Evolutionary conservation across 192 early-diverging fungal genomes (phyloP), one percentile per base, ranked within the genome.

Genomic region (Chytriomyces sp.): DNA sequence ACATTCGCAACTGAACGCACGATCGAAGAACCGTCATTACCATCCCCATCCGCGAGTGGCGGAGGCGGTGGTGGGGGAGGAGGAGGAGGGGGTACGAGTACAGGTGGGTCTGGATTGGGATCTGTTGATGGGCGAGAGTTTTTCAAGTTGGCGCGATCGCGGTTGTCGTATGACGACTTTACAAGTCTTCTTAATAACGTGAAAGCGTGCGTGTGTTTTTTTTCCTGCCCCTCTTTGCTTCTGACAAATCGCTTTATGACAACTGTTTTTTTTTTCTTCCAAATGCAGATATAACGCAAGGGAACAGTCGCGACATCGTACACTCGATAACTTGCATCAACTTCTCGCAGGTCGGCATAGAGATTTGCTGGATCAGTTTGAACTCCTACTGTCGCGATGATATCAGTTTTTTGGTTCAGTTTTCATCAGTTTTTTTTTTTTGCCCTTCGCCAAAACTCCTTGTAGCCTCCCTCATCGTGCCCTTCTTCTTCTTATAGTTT

Each of bases 121-220:
- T 57, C 49, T 35, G 69, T 71, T 47, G 69, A 71, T 60, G 69
- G 69, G 18, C 69, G 69, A 5, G 69, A 71, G 57, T 71, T 71
- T 48, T 71, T 71, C 69, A 71, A 71, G 35, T 20, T 57, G 8
- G 69, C 69, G 5, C 10, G 69, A 43, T 13, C 49, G 10, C 28
- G 69, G 47, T 50, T 71, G 3, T 71, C 69, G 26, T 53, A 53
- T 26, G 69, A 71, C 3, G 69, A 71, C 69, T 71, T 71, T 60
- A 57, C 69, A 13, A 59, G 44, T 60, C 69, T 71, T 10, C 24
- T 71, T 18, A 71, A 71, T 26, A 71, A 71, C 57, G 69, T 71
- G 18, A 71, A 71, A 71, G 69, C 69, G 69, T 71, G 26, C 20
- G 69, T 68, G 35, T 35, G 44, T 57, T 20, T 57, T 57, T 1